Evolutionary conservation across 179 eudicot species (phyloP), one percentile per base, ranked within the genome.

Genomic region (Amaranthus tricolor): DNA sequence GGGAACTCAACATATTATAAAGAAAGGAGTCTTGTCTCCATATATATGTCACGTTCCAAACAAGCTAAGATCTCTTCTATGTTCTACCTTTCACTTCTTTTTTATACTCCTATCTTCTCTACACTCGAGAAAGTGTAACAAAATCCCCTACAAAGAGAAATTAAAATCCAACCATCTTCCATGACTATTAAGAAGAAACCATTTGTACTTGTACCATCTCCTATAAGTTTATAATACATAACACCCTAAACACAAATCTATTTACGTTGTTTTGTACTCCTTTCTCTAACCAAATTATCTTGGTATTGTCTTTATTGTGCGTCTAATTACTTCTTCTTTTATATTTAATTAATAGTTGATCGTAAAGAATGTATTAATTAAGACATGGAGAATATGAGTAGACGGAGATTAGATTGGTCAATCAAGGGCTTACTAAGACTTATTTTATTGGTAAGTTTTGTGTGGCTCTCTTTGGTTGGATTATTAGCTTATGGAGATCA

Each of bases 1-100:
- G 84, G 74, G 55, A 75, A 70, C 81, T 73, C 47, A 57, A 61
- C 78, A 80, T 31, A 31, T 53, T 75, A 72, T 78, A 78, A 79
- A 82, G 87, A 77, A 69, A 66, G 45, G 62, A 14, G 57, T 63
- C 31, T 70, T 73, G 74, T 75, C 40, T 31, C 40, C 40, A 31
- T n/a, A n/a, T n/a, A n/a, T n/a, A n/a, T 31, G 40, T 31, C 40
- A 31, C 40, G 40, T 31, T 31, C 40, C 40, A 31, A 31, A 31
- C 3, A 31, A 31, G 3, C 40, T 31, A 31, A 31, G 40, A 31
- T 31, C 40, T 31, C 40, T 31, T 31, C 40, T 31, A 31, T 31
- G 40, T 31, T 31, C 64, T 3, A 44, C 62, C 58, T 63, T 24
- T 47, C 70, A 9, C 19, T 14, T 68, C 45, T 11, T 44, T 62